Evolutionary conservation across 345 rosid genomes (phyloP), one percentile per base, ranked within the genome.

Genomic region (Heritiera littoralis): DNA sequence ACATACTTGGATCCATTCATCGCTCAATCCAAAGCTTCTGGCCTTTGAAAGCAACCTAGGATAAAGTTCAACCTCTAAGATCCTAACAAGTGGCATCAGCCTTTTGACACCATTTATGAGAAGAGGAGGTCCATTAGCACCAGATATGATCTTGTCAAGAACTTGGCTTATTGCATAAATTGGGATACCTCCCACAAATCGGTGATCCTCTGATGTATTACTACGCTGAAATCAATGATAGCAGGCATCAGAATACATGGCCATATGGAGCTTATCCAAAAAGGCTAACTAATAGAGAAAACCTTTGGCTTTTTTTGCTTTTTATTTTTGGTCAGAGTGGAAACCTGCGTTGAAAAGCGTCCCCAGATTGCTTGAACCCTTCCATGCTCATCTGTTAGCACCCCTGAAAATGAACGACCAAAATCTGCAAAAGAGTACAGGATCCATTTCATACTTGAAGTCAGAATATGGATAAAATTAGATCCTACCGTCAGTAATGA

Each of bases 351-450:
- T 9, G 97, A 95, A 88, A 95, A 95, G 90, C 98, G 90, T 89
- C 89, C 98, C 98, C 98, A 95, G 38, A 95, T 82, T 77, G 98
- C 98, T 84, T 89, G 90, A 76, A 95, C 94, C 85, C 90, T 87
- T 81, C 98, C 98, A 20, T 48, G 91, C 88, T 92, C 97, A 89
- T 93, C 95, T 78, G 98, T 85, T 66, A 95, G 89, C 75, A 91
- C 98, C 69, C 98, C 98, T 23, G 98, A 93, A 85, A 95, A 93
- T 66, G 98, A 79, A 89, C 97, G 91, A 75, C 98, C 98, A 90
- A 93, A 93, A 87, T 93, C 98, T 93, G 92, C 80, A 81, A 83
- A 49, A 78, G 43, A 41, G 55, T 35, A 78, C 46, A 66, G 61
- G 48, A 73, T 55, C 74, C 76, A 76, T 17, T 64, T 48, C n/a